These are phyloP conservation scores for Hypoxylon cercidicola DNA, from an alignment of 495 filamentous ascomycete species.

Conservation along the genomic window DNA sequence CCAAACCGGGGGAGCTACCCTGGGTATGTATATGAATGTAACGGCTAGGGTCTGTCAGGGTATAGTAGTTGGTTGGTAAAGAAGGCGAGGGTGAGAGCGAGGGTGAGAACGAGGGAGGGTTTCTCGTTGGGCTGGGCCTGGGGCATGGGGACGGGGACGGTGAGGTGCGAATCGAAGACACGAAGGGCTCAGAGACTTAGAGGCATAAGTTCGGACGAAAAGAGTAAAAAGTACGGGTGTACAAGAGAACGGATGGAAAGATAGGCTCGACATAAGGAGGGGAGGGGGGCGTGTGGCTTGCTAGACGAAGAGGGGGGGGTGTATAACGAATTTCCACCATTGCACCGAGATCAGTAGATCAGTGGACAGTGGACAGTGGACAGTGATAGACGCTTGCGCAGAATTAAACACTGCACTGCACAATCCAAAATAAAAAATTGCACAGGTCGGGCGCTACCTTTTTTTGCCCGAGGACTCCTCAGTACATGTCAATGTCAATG, in stretches of 20 bases:
- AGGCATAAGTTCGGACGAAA: conserved; percentile 39
- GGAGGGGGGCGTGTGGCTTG: conserved; percentile 30
- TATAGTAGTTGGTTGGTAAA: conserved; percentile 11
- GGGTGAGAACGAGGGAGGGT: conserved; percentile 4
- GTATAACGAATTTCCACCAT: conserved; percentile 32
- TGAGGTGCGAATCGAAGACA: conserved; percentile 34
- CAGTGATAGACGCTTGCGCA: neutral
- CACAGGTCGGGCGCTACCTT: conserved; percentile 21
- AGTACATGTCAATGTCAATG: neutral
- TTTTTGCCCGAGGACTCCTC: conserved; percentile 18
- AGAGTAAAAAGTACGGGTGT: conserved; percentile 29
- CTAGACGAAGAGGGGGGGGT: conserved; percentile 26
- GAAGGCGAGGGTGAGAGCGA: conserved; percentile 1
- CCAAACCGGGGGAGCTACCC: conserved; percentile 24
- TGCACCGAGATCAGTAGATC: conserved; percentile 35
- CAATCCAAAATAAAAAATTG: conserved; percentile 15
- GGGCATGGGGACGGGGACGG: conserved; percentile 17
- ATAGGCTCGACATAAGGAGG: conserved; percentile 11
- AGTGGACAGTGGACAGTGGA: neutral
- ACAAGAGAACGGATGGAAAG: conserved; percentile 14
- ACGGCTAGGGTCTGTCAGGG: conserved; percentile 36
- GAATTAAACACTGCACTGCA: conserved; percentile 2
- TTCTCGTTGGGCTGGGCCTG: conserved; percentile 6
- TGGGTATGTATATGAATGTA: conserved; percentile 23
- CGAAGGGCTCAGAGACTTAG: conserved; percentile 19